Evolutionary conservation across 306 rosid species (phyloP).

Genomic region (Sicyos baderoa): DNA sequence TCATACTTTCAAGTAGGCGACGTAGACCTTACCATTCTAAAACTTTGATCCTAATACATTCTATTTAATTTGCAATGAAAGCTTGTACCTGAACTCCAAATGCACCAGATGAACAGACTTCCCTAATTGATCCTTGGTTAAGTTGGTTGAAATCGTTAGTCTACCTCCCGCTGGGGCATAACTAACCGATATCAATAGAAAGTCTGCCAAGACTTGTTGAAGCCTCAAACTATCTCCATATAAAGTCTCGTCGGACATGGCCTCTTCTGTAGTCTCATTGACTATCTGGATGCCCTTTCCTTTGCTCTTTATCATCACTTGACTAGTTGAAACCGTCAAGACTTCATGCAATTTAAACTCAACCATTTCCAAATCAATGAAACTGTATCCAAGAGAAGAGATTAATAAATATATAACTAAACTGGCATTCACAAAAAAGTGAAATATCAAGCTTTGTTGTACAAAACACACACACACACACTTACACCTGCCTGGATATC

Average conservation of each 20-base stretch:
- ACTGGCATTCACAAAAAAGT: neutral
- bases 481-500: too few species aligned
- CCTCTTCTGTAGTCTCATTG: constrained; percentile 51
- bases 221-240: constrained; percentile 80
- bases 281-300: constrained; percentile 46
- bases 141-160: constrained; percentile 44
- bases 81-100: constrained; percentile 61
- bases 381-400: constrained; percentile 36
- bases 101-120: constrained; percentile 73
- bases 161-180: constrained; percentile 59
- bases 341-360: constrained; percentile 74
- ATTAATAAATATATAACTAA: constrained; percentile 7
- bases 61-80: neutral
- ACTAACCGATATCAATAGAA: constrained; percentile 51
- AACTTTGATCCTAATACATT: neutral
- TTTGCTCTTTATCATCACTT: constrained; percentile 57
- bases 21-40: neutral
- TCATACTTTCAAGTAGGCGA: neutral
- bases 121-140: constrained; percentile 67
- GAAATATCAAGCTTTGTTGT: neutral
- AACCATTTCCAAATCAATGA: constrained; percentile 78
- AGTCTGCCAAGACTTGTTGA: constrained; percentile 80
- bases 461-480: neutral
- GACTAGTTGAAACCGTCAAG: constrained; percentile 60
- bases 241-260: constrained; percentile 43